A percentile compares a stretch with the other conserved stretches of the same genome.
phyloP scores from a whole-genome alignment of 2,329 filamentous ascomycete species.

The Ascochyta pisi region DNA sequence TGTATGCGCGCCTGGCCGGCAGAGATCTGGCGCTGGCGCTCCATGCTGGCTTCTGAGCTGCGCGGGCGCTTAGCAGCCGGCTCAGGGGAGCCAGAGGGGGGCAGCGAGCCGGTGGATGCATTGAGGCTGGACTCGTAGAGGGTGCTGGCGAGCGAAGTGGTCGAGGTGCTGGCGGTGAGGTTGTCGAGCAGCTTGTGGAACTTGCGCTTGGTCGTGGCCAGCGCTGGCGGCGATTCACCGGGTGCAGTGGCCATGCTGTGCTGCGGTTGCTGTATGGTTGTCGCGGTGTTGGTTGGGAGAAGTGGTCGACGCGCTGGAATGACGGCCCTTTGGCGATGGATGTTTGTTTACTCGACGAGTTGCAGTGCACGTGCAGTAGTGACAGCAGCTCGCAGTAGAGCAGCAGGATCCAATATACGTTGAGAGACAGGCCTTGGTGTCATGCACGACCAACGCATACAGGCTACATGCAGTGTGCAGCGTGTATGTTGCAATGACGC shows the following conservation, averaged over 20 bases:
- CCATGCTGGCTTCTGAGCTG: slow-evolving; percentile 37
- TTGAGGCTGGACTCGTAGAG: slow-evolving; percentile 46
- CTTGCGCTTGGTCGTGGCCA: slow-evolving; percentile 83
- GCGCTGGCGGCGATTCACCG: slow-evolving; percentile 51
- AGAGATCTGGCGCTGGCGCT: slow-evolving; percentile 37
- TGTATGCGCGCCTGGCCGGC: slow-evolving; percentile 40
- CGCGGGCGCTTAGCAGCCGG: slow-evolving; percentile 46
- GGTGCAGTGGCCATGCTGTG: slow-evolving; percentile 18
- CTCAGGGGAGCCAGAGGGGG: slow-evolving; percentile 33
- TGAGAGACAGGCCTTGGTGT: background rate
- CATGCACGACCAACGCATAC: slow-evolving; percentile 3
- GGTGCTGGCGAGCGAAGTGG: slow-evolving; percentile 36
- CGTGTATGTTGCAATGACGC: slow-evolving; percentile 2
- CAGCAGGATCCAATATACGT: background rate
- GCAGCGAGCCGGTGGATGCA: slow-evolving; percentile 39
- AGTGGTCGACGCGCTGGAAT: background rate
- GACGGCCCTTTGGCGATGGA: background rate
- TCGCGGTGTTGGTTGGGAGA: background rate
- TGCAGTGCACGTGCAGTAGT: background rate
- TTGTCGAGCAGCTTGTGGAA: slow-evolving; percentile 74
- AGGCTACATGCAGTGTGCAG: background rate
- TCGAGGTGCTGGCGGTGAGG: slow-evolving; percentile 59
- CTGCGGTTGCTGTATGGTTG: too few relatives aligned
- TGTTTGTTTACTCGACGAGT: background rate
- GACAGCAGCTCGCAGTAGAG: background rate